These are phyloP conservation scores for Boletellus ananas DNA, from an alignment of 768 basidiomycete species.

Conservation along the genomic window DNA sequence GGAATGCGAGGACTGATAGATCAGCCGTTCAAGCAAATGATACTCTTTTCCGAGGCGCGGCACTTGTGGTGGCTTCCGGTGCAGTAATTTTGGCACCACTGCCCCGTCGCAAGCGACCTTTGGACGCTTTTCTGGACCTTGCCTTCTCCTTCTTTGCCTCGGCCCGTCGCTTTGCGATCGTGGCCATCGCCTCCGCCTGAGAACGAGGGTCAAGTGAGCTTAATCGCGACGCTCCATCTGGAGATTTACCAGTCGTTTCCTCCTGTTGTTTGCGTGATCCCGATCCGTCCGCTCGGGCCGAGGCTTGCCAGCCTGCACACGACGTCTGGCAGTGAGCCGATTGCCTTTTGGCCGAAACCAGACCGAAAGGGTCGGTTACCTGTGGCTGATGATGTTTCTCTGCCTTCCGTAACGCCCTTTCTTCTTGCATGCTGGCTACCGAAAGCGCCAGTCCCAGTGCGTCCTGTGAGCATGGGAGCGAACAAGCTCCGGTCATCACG, in stretches of 20 bases:
- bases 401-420: conserved; percentile 38
- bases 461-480: conserved; percentile 35
- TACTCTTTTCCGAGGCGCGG: conserved; percentile 32
- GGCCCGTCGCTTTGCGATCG: conserved; percentile 35
- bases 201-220: conserved; percentile 12
- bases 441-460: conserved; percentile 44
- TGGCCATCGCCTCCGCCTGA: conserved; percentile 42
- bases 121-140: conserved; percentile 28
- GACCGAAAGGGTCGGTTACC: conserved; percentile 24
- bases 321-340: conserved; percentile 13
- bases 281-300: conserved; percentile 26
- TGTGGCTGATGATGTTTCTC: conserved; percentile 39
- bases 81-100: conserved; percentile 10
- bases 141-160: conserved; percentile 39
- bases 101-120: conserved; percentile 10
- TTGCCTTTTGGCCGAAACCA: conserved; percentile 16
- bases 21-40: conserved; percentile 27
- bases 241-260: conserved; percentile 38
- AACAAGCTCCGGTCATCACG: conserved; percentile 20
- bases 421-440: conserved; percentile 45
- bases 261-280: conserved; percentile 27
- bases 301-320: conserved; percentile 27
- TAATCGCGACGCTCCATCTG: conserved; percentile 8
- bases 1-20: conserved; percentile 19
- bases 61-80: conserved; percentile 5